Evolutionary conservation across 2,329 filamentous ascomycete species (phyloP), one percentile per base, ranked within the genome.

Genomic region (Dryadomyces quercivorus): DNA sequence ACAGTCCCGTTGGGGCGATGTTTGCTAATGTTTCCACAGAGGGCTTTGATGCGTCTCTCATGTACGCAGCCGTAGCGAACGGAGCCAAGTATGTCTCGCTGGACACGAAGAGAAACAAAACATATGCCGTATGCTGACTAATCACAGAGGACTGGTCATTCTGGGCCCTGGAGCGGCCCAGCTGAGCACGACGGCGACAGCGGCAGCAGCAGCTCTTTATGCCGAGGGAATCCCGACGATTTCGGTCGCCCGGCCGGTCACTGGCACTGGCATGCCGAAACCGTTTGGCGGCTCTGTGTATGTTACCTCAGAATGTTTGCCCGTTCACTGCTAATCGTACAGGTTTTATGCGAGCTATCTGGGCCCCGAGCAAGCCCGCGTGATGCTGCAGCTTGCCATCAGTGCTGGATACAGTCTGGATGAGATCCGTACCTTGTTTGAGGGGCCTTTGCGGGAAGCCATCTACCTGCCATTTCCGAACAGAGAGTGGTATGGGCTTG

Each of bases 201-300:
- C 53, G 6, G 66, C 63, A 4, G 65, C 63, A 4, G 58, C 57
- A 2, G 63, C 61, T 22, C 63, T 69, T 9, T 62, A 59, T 50
- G 50, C 46, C 15, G 50, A 61, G 40, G 64, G 65, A 2, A 62
- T 68, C 31, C 61, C 64, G 9, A 63, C 60, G 6, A 54, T 68
- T 10, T 59, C 65, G 6, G 63, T 63, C 7, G 58, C 63, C 9
- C 61, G 66, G 2, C 65, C 65, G 0, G 59, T 63, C 21, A 64
- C 61, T 6, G 79, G 79, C 1, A 67, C 82, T 9, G 75, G 82
- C 1, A 74, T 75, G 50, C 50, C 50, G 7, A 51, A 51, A 18
- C 36, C 40, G 62, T 63, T 21, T 60, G 62, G 10, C 0, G 66
- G 68, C 58, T 62, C 67, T 8, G 62, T 65, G 2, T 40, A 40